Evolutionary conservation across 768 basidiomycete species (phyloP).

Genomic region (Psilocybe azurescens): DNA sequence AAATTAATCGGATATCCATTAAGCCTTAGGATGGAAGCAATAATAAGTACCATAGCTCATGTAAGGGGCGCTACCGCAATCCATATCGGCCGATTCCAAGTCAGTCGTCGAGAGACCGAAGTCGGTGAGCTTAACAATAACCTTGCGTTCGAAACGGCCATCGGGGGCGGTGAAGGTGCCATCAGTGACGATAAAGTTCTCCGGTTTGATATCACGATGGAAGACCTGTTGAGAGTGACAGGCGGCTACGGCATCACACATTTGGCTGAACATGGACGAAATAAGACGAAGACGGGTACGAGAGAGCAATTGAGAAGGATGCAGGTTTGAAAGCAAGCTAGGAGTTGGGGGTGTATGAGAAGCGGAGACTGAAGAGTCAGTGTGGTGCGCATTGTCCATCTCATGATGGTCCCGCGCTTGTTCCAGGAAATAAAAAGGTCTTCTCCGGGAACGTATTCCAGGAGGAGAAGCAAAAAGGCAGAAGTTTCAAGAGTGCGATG

Average conservation of each 20-base stretch:
- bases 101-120: slow-evolving; percentile 96
- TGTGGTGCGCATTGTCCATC: slow-evolving; percentile 41
- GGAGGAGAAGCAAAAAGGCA: slow-evolving; percentile 88
- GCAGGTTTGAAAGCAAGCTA: slow-evolving; percentile 83
- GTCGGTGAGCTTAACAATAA: slow-evolving; percentile 95
- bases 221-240: slow-evolving; percentile 92
- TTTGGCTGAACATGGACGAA: slow-evolving; percentile 97
- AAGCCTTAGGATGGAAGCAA: not conserved
- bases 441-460: slow-evolving; percentile 96
- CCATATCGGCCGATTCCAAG: slow-evolving; percentile 90
- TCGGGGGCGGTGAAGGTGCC: slow-evolving; percentile 61
- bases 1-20: slow-evolving; percentile 13
- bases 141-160: slow-evolving; percentile 77
- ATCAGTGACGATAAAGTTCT: slow-evolving; percentile 97
- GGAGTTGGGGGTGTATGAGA: slow-evolving; percentile 92
- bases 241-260: slow-evolving; percentile 96
- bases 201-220: slow-evolving; percentile 99
- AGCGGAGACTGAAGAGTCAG: slow-evolving; percentile 45
- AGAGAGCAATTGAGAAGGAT: slow-evolving; percentile 82
- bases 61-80: slow-evolving; percentile 98
- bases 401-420: slow-evolving; percentile 90
- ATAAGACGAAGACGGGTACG: slow-evolving; percentile 90
- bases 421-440: slow-evolving; percentile 97
- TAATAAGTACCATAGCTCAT: slow-evolving; percentile 86
- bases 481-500: slow-evolving; percentile 92